These are phyloP conservation scores for Globisporangium paroecandrum DNA, from an alignment of 352 stramenopile species.

Conservation along the genomic window DNA sequence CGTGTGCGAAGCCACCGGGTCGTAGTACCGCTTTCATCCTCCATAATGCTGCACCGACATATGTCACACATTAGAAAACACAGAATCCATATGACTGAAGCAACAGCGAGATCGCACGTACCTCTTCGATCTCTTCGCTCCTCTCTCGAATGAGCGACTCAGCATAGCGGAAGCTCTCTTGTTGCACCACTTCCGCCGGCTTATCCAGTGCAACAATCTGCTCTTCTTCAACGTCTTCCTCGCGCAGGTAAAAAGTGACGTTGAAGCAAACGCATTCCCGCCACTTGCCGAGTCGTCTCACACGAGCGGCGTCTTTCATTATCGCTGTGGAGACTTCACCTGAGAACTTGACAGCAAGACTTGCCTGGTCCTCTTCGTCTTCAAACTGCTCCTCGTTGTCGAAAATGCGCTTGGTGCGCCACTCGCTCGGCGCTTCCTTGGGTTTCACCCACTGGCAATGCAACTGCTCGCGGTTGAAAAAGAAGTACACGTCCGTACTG, in stretches of 20 bases:
- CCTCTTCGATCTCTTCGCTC: conserved; percentile 66
- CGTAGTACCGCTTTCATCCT: conserved; percentile 62
- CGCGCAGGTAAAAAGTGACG: conserved; percentile 54
- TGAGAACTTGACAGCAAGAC: conserved; percentile 47
- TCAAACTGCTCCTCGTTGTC: conserved; percentile 39
- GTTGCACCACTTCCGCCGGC: conserved; percentile 38
- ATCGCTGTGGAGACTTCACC: conserved; percentile 25
- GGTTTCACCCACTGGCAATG: conserved; percentile 60
- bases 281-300: conserved; percentile 43
- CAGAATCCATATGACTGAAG: neutral
- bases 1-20: conserved; percentile 42
- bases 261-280: conserved; percentile 50
- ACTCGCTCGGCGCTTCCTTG: conserved; percentile 31
- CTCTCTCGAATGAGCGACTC: conserved; percentile 45
- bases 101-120: conserved; percentile 1
- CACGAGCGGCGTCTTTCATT: conserved; percentile 39
- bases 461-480: conserved; percentile 53
- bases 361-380: conserved; percentile 45
- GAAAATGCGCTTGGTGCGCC: conserved; percentile 61
- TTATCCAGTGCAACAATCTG: conserved; percentile 45
- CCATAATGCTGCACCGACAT: conserved; percentile 22
- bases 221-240: conserved; percentile 14
- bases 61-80: neutral
- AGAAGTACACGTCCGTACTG: conserved; percentile 63
- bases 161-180: conserved; percentile 53